Evolutionary conservation across 805 yeast genomes (phyloP).

Genomic region (Hyphopichia homilentoma): DNA sequence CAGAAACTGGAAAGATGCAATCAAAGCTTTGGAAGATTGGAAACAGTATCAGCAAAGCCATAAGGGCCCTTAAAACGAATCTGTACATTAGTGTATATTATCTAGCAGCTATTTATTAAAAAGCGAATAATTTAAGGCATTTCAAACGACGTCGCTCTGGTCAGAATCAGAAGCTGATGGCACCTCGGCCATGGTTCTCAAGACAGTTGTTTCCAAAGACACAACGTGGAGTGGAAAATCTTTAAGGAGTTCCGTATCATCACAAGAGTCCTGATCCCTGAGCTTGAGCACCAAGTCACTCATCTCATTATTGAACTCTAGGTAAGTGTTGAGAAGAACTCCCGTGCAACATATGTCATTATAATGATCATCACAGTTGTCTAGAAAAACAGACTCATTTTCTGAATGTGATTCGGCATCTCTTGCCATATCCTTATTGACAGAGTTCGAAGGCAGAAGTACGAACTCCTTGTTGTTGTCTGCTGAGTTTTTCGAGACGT

Average conservation of each 20-base stretch:
- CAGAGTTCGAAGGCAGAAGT: no score
- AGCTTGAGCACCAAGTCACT: conserved; percentile 13
- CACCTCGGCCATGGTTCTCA: conserved; percentile 9
- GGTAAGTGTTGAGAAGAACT: conserved; percentile 22
- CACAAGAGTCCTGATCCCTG: conserved; percentile 8
- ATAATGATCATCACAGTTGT: conserved; percentile 14
- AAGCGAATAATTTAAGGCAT: no score
- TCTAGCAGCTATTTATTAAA: background rate
- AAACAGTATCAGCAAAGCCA: conserved; percentile 13
- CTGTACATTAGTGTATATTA: conserved; percentile 1
- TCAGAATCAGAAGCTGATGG: no score
- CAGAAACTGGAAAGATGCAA: conserved; percentile 38
- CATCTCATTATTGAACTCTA: conserved; percentile 14
- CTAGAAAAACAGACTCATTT: conserved; percentile 6
- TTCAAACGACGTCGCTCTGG: no score
- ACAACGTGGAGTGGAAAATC: conserved; percentile 27
- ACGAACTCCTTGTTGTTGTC: conserved; percentile 1
- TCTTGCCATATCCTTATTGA: background rate
- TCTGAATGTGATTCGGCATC: background rate
- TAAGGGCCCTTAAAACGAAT: background rate
- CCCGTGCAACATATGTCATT: conserved; percentile 25
- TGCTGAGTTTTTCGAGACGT: conserved; percentile 9
- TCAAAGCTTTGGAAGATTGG: conserved; percentile 38
- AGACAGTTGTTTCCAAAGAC: conserved; percentile 30
- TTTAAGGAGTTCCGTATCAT: conserved; percentile 17